Base-by-base conservation (phyloP, 2,329 filamentous ascomycete genomes). In the Aspergillus phoenicis region DNA sequence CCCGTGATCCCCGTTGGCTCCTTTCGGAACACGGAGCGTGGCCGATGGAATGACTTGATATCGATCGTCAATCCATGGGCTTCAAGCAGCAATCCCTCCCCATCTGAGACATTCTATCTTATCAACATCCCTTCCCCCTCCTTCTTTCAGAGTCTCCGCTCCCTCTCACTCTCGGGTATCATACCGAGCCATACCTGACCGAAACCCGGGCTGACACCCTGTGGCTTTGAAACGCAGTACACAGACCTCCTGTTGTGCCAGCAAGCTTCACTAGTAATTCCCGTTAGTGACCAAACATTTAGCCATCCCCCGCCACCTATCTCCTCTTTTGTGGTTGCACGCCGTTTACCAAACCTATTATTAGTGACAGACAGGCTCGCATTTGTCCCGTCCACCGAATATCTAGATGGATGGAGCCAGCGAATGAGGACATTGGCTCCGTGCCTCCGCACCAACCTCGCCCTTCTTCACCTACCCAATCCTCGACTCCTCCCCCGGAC, bases 401-500 rank as follows among this genome's bases (percentile, higher is more conserved):
- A 72, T 71, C 71, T 76, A 69, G 62, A 78, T 78, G 75, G 74
- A 78, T 78, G 75, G 75, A 77, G 73, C 66, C 71, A 70, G 73
- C 71, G 68, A 71, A 72, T 75, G 73, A 77, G 71, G 75, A 74
- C 69, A 71, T 72, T 62, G 68, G 66, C 63, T 63, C 55, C 68
- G 68, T 70, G 70, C 66, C 72, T 68, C 68, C 58, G 64, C 67
- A 66, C 66, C 70, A 68, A 49, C 63, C 64, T 56, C 66, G 64
- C 58, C 64, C 65, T 63, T 66, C 70, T 63, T 64, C 69, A 57
- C 66, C 64, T 52, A 41, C 61, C 52, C 49, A 60, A 28, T 51
- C 59, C 15, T 58, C 62, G n/a, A 54, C 57, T 39, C 58, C 57
- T 45, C 36, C 51, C 24, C 55, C 60, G 56, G 65, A 24, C 52